phyloP scores from a whole-genome alignment of 331 rosid genomes.

The Quercus phellos region DNA sequence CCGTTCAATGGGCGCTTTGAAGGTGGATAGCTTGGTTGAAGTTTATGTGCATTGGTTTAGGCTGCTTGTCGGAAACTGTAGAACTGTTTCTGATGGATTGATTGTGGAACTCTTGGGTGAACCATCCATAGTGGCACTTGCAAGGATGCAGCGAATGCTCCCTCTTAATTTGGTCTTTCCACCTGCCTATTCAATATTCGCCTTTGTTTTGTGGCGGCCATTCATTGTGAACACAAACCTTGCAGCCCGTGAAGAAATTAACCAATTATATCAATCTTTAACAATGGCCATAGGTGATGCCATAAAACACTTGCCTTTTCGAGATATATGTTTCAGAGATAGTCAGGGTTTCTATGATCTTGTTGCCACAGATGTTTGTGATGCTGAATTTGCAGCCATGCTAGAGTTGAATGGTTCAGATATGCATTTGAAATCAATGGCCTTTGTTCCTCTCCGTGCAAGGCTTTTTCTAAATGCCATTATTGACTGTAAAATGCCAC shows the following conservation, averaged over 20 bases:
- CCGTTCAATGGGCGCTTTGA: slow-evolving; percentile 68
- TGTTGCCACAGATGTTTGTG: slow-evolving; percentile 68
- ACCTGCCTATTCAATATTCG: slow-evolving; percentile 91
- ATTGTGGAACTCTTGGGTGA: slow-evolving; percentile 89
- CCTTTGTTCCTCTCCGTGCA: slow-evolving; percentile 95
- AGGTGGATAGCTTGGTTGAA: slow-evolving; percentile 67
- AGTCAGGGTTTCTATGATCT: slow-evolving; percentile 83
- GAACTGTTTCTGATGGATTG: slow-evolving; percentile 82
- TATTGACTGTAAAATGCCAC: slow-evolving; percentile 85
- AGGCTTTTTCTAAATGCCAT: slow-evolving; percentile 84
- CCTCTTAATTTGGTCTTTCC: slow-evolving; percentile 79
- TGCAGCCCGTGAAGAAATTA: slow-evolving; percentile 70
- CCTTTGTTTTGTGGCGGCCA: slow-evolving; percentile 74
- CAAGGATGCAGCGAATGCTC: slow-evolving; percentile 92
- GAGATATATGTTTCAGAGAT: slow-evolving; percentile 90
- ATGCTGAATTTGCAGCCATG: slow-evolving; percentile 79
- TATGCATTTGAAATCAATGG: slow-evolving; percentile 63
- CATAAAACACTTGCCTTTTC: slow-evolving; percentile 81
- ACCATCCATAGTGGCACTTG: slow-evolving; percentile 75
- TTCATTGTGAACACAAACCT: slow-evolving; percentile 54
- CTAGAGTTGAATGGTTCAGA: slow-evolving; percentile 83
- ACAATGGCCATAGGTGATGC: slow-evolving; percentile 69
- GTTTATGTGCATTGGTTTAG: slow-evolving; percentile 94
- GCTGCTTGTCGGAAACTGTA: slow-evolving; percentile 89
- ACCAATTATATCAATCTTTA: slow-evolving; percentile 74